Percentiles rank a stretch among this genome's conserved stretches.
phyloP scores from a whole-genome alignment of 1,139 yeast species.

The Scheffersomyces lignicola region DNA sequence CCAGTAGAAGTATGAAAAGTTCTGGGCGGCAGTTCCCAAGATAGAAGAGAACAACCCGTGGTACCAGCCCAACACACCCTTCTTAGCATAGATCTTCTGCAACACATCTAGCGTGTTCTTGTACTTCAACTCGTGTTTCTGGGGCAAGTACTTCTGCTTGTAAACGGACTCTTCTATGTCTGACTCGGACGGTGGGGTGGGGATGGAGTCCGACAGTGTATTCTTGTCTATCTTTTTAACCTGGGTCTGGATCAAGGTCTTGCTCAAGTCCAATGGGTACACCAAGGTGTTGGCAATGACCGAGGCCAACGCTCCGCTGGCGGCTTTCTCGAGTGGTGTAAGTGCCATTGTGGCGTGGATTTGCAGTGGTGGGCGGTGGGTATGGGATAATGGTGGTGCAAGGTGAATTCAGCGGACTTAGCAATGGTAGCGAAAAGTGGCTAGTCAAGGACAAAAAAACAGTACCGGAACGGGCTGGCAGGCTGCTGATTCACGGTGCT shows the following conservation, averaged over 20 bases:
- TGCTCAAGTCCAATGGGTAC: constrained; percentile 72
- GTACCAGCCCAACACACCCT: constrained; percentile 75
- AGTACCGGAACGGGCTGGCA: no score
- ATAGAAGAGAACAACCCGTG: constrained; percentile 72
- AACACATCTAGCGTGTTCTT: constrained; percentile 65
- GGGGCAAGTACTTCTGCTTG: constrained; percentile 15
- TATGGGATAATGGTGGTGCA: background rate
- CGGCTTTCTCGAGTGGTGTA: constrained; percentile 68
- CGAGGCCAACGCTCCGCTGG: constrained; percentile 84
- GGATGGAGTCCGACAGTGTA: constrained; percentile 5
- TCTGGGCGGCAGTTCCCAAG: constrained; percentile 74
- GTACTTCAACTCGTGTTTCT: constrained; percentile 42
- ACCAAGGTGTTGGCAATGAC: constrained; percentile 78
- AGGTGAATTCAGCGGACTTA: background rate
- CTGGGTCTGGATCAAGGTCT: constrained; percentile 75
- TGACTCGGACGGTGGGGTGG: constrained; percentile 19
- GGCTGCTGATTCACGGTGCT: no score
- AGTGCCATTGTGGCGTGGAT: no score
- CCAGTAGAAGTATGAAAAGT: constrained; percentile 87
- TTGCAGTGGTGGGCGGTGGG: no score
- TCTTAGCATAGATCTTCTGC: constrained; percentile 51
- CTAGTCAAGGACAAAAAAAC: no score
- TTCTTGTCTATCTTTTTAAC: constrained; percentile 27
- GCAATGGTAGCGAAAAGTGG: background rate
- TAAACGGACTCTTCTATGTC: constrained; percentile 28